phyloP scores from a whole-genome alignment of 2,329 filamentous ascomycete genomes.

The Trichoderma citrinoviride region DNA sequence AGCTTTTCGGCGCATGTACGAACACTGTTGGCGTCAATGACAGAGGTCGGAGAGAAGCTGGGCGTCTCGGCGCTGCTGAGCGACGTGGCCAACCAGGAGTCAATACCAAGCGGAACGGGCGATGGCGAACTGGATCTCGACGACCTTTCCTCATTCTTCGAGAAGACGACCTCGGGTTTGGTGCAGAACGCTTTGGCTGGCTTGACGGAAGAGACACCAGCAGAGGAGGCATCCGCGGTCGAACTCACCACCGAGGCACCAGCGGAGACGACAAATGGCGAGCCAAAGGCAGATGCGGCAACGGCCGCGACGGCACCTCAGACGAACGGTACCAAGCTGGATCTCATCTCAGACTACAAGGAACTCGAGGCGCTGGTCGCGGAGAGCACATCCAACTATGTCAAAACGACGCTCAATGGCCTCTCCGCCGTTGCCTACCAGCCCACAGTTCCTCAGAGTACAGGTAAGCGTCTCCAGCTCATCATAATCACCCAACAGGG shows the following conservation, averaged over 20 bases:
- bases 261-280: constrained; percentile 27
- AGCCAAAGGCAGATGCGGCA: constrained; percentile 20
- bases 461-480: constrained; percentile 29
- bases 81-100: constrained; percentile 31
- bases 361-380: constrained; percentile 45
- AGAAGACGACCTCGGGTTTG: constrained; percentile 42
- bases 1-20: constrained; percentile 36
- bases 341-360: constrained; percentile 41
- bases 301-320: constrained; percentile 27
- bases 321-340: constrained; percentile 34
- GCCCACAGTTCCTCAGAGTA: constrained; percentile 42
- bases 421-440: constrained; percentile 45
- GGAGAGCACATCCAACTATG: constrained; percentile 46
- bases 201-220: constrained; percentile 32
- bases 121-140: constrained; percentile 40
- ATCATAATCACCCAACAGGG: neutral
- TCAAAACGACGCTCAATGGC: constrained; percentile 44
- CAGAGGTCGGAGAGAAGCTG: constrained; percentile 37
- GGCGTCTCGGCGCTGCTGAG: constrained; percentile 37
- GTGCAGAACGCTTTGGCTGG: constrained; percentile 42
- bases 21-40: constrained; percentile 34
- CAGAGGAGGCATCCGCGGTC: constrained; percentile 13
- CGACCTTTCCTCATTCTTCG: constrained; percentile 43
- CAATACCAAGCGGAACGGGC: constrained; percentile 29
- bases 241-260: constrained; percentile 28